Conservation (phyloP, 2,329 filamentous ascomycete species). For the Mycosphaerella arachidis region DNA sequence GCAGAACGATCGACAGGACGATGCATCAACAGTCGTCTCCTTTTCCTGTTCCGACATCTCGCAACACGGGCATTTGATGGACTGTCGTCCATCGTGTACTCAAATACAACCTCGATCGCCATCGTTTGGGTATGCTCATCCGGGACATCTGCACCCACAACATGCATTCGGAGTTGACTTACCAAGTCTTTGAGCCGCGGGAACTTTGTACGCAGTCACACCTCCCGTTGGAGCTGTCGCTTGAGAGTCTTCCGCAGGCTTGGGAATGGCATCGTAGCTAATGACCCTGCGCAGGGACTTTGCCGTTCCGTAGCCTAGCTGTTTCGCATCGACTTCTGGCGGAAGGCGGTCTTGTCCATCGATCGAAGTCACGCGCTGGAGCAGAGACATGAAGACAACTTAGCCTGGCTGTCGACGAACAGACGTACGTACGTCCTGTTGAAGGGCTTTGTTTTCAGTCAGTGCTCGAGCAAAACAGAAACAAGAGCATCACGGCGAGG, state of each 20-base stretch:
- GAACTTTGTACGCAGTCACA: constrained; percentile 49
- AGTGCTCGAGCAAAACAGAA: not conserved
- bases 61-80: not conserved
- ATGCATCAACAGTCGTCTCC: not conserved
- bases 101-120: not conserved
- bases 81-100: not conserved
- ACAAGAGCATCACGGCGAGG: not conserved
- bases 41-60: not conserved
- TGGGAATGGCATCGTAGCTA: constrained; percentile 48
- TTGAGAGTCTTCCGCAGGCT: constrained; percentile 32
- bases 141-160: not conserved
- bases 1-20: not conserved
- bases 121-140: not conserved
- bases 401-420: not conserved
- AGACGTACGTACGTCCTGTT: constrained; percentile 2
- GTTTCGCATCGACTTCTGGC: constrained; percentile 15
- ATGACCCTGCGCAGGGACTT: constrained; percentile 37
- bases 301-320: constrained; percentile 24
- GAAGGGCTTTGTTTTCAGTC: constrained; percentile 4
- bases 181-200: constrained; percentile 33
- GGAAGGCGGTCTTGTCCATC: constrained; percentile 47
- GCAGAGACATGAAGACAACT: constrained; percentile 44
- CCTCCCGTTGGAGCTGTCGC: constrained; percentile 39
- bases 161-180: constrained; percentile 9
- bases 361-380: constrained; percentile 49